Conservation (phyloP, 2,329 filamentous ascomycete genomes). For the Pseudomassariella vexata region DNA sequence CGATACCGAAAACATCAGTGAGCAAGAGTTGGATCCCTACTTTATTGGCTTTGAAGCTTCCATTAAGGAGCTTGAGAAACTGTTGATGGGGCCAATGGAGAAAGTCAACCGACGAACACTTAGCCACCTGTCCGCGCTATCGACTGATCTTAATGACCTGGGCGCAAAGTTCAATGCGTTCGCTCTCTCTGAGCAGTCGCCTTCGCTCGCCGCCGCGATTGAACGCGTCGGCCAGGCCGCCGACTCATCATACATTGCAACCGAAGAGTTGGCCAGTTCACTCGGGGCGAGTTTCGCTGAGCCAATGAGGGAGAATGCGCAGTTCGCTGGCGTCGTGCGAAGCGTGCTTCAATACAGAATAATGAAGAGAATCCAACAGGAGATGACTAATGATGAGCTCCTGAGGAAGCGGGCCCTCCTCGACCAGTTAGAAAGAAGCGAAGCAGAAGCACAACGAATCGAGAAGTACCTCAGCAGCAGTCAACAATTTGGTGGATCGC, state of each 20-base stretch:
- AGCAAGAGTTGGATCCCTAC: constrained; percentile 91
- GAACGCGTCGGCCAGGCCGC: constrained; percentile 92
- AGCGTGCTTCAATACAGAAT: constrained; percentile 84
- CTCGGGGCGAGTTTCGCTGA: constrained; percentile 94
- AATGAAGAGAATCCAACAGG: constrained; percentile 91
- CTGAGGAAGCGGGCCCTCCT: constrained; percentile 78
- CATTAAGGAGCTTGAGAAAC: constrained; percentile 82
- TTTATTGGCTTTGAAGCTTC: constrained; percentile 91
- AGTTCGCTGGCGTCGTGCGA: constrained; percentile 92
- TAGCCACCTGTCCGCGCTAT: constrained; percentile 76
- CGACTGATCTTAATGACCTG: constrained; percentile 83
- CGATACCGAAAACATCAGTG: constrained; percentile 67
- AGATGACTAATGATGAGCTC: constrained; percentile 92
- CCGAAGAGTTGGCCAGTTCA: constrained; percentile 80
- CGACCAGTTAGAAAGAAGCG: constrained; percentile 87
- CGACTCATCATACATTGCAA: constrained; percentile 93
- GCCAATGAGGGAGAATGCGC: constrained; percentile 94
- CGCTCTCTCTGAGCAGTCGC: constrained; percentile 85
- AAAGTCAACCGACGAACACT: constrained; percentile 90
- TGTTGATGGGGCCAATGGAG: constrained; percentile 90
- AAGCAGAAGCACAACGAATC: constrained; percentile 86
- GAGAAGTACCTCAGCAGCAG: constrained; percentile 83
- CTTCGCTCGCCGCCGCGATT: constrained; percentile 84
- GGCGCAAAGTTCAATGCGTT: constrained; percentile 97
- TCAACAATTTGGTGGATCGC: constrained; percentile 42